Conservation (phyloP, 2,329 filamentous ascomycete genomes). For the Mollisia scopiformis region DNA sequence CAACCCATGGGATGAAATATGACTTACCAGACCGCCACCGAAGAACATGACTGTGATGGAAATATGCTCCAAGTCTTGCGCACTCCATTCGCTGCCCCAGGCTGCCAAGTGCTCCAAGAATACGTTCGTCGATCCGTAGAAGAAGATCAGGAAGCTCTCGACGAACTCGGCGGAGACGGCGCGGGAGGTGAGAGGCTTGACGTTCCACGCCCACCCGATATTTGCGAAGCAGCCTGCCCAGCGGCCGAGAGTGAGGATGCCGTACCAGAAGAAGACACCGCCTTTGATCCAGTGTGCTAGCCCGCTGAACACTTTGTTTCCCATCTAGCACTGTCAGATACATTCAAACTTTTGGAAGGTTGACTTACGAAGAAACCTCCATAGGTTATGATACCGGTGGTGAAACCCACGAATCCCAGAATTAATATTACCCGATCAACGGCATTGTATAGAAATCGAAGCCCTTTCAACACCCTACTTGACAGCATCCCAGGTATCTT, state of each 20-base stretch:
- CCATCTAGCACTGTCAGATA: slow-evolving; percentile 55
- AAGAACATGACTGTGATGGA: slow-evolving; percentile 95
- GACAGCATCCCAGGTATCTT: slow-evolving; percentile 60
- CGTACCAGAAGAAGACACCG: slow-evolving; percentile 93
- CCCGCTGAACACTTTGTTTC: slow-evolving; percentile 71
- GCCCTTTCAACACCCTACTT: slow-evolving; percentile 56
- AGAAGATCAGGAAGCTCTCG: slow-evolving; percentile 87
- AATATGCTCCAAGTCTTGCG: slow-evolving; percentile 86
- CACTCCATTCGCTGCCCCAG: slow-evolving; percentile 71
- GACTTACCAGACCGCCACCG: slow-evolving; percentile 80
- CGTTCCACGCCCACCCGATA: slow-evolving; percentile 94
- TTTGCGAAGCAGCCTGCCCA: slow-evolving; percentile 92
- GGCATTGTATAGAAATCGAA: slow-evolving; percentile 64
- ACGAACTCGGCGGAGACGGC: slow-evolving; percentile 83
- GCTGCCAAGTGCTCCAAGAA: slow-evolving; percentile 87
- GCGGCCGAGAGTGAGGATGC: slow-evolving; percentile 81
- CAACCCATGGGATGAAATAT: slow-evolving; percentile 4
- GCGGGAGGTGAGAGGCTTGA: slow-evolving; percentile 67
- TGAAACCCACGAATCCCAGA: slow-evolving; percentile 74
- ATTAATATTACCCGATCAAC: slow-evolving; percentile 79
- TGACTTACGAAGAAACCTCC: slow-evolving; percentile 79
- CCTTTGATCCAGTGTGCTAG: slow-evolving; percentile 95
- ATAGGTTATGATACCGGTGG: slow-evolving; percentile 75
- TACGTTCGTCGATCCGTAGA: slow-evolving; percentile 87
- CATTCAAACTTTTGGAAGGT: slow-evolving; percentile 25